Evolutionary conservation across 148 eudicot species (phyloP), one percentile per base, ranked within the genome.

Genomic region (Polygonum maritimum): DNA sequence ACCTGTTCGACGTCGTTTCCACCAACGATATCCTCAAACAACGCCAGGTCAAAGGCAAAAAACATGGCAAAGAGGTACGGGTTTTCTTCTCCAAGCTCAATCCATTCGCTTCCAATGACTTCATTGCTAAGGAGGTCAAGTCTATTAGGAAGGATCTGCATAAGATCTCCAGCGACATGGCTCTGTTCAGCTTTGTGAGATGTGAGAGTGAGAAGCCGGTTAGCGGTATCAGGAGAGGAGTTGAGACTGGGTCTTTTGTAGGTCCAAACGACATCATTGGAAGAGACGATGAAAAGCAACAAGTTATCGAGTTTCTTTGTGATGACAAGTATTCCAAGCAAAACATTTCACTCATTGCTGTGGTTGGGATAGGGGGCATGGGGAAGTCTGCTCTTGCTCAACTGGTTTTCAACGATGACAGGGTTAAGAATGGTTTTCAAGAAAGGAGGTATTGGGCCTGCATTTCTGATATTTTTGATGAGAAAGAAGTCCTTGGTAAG

Each of bases 351-450:
- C 38, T 76, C 12, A n/a, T 79, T 14, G 38, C 69, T 5, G 62
- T 78, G n/a, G 73, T 76, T 12, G 81, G 84, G 3, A 39, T 71
- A 6, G 81, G 79, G 40, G 84, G 84, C 18, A 19, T 81, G n/a
- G 83, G 83, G 7, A 81, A 82, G 45, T 78, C 84, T 0, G 36
- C 81, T 11, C 79, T 82, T 26, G 82, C 80, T 35, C 74, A 76
- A 57, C 35, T 79, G 3, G 80, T 79, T 2, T 82, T 40, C 13
- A 82, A 76, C 21, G 76, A 82, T 55, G 16, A 74, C 0, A 35
- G 2, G 47, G 13, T 45, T 0, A 48, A 55, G 5, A 57, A 57
- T 18, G 21, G 16, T 22, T 79, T 79, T 69, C 33, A 63, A 26
- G 31, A 26, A 0, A 11, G 11, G 21, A 82, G 48, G 55, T 39